Percentiles rank a stretch among this genome's conserved stretches.
These are phyloP conservation scores for Anthoceros angustus DNA, from an alignment of 225 moss, liverwort and hornwort species.

Conservation along the genomic window DNA sequence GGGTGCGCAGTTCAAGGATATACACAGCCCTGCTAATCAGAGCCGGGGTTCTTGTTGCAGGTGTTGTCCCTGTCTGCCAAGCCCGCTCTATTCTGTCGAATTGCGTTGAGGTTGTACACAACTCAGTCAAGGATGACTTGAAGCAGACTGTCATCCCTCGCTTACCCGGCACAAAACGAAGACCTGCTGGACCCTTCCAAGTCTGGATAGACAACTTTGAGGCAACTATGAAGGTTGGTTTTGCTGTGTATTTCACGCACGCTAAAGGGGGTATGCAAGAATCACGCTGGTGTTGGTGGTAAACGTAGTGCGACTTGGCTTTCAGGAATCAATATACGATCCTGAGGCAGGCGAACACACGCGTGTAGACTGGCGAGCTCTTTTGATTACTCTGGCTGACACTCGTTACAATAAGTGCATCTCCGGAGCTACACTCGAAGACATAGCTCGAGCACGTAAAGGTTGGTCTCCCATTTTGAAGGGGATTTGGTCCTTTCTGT, in stretches of 20 bases:
- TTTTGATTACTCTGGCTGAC: conserved; percentile 67
- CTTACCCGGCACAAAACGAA: conserved; percentile 41
- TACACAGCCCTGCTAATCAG: background rate
- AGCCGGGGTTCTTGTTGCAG: background rate
- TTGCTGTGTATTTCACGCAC: too few species aligned
- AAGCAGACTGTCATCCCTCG: conserved; percentile 65
- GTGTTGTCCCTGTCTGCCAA: conserved; percentile 20
- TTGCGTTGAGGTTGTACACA: conserved; percentile 31
- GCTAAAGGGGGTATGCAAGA: background rate
- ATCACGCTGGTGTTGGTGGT: background rate
- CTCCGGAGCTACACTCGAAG: conserved; percentile 45
- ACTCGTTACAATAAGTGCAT: conserved; percentile 52
- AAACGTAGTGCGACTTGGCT: background rate
- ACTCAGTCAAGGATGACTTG: conserved; percentile 55
- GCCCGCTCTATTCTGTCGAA: conserved; percentile 38
- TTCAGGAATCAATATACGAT: conserved; percentile 21
- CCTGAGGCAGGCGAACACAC: conserved; percentile 13
- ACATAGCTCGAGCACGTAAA: conserved; percentile 46
- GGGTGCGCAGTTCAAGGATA: background rate
- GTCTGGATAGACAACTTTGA: conserved; percentile 48
- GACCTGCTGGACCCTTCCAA: conserved; percentile 66
- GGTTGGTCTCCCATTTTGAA: conserved; percentile 19
- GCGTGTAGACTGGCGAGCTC: conserved; percentile 52
- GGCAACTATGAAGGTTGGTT: conserved; percentile 33
- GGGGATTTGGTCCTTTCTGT: background rate